These are phyloP conservation scores for Balakata baccata DNA, from an alignment of 345 rosid genomes.

Conservation along the genomic window DNA sequence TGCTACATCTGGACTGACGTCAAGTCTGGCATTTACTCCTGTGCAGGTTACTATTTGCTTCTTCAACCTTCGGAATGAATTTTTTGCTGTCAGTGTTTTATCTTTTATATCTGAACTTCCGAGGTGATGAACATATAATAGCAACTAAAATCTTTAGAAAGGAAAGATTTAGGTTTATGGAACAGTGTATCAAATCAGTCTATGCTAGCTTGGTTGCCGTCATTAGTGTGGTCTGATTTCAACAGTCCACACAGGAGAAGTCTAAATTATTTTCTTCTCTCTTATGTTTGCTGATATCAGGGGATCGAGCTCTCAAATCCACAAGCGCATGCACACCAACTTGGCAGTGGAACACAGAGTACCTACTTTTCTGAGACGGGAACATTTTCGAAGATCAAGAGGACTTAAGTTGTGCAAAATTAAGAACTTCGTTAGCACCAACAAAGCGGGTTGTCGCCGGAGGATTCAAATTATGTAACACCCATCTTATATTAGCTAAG, in stretches of 20 bases:
- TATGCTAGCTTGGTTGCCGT: neutral
- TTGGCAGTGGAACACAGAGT: conserved; percentile 87
- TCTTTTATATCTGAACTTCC: neutral
- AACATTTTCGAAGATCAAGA: conserved; percentile 85
- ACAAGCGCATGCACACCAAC: conserved; percentile 70
- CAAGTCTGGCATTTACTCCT: conserved; percentile 92
- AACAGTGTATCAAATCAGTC: neutral
- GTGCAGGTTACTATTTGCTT: conserved; percentile 59
- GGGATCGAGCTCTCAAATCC: conserved; percentile 92
- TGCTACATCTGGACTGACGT: conserved; percentile 84
- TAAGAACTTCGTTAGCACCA: neutral
- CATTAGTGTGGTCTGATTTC: neutral
- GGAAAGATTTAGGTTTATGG: neutral
- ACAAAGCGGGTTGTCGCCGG: neutral
- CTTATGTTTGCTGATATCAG: conserved; percentile 24
- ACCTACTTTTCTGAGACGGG: conserved; percentile 93
- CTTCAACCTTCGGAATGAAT: conserved; percentile 15
- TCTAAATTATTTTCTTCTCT: neutral
- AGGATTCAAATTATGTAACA: neutral
- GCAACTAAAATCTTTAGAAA: neutral
- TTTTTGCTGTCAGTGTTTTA: neutral
- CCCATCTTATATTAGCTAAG: neutral
- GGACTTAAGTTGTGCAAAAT: conserved; percentile 36
- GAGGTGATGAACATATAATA: neutral
- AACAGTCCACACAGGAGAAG: neutral